Conservation (phyloP, 1,139 yeast species). For the Casaregolazyma lundiana region DNA sequence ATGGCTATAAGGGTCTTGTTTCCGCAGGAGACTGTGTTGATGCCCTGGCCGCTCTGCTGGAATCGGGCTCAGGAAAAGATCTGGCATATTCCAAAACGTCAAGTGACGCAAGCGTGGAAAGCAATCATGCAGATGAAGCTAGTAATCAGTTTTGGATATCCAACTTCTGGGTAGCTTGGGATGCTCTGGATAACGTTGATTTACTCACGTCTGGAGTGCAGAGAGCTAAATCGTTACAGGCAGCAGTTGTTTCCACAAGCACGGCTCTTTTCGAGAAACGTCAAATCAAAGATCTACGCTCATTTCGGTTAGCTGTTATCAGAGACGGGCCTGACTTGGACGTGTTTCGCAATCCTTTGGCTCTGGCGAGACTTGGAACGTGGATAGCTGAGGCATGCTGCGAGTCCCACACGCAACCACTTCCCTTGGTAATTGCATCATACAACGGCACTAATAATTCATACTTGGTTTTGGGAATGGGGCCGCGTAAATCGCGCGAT, state of each 20-base stretch:
- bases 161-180: slow-evolving; percentile 96
- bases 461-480: slow-evolving; percentile 84
- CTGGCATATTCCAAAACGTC: not conserved
- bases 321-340: slow-evolving; percentile 84
- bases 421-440: slow-evolving; percentile 87
- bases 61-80: slow-evolving; percentile 34
- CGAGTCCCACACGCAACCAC: slow-evolving; percentile 61
- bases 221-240: slow-evolving; percentile 77
- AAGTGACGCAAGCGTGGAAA: not conserved
- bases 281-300: slow-evolving; percentile 68
- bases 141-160: slow-evolving; percentile 56
- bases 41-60: slow-evolving; percentile 77
- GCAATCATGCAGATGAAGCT: slow-evolving; percentile 11
- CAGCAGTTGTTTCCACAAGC: slow-evolving; percentile 83
- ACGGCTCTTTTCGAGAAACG: slow-evolving; percentile 82
- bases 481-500: slow-evolving; percentile 68
- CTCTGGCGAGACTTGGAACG: slow-evolving; percentile 74
- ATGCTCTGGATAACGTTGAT: slow-evolving; percentile 68
- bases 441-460: slow-evolving; percentile 71
- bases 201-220: slow-evolving; percentile 65
- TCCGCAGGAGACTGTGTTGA: slow-evolving; percentile 95
- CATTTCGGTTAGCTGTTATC: slow-evolving; percentile 80
- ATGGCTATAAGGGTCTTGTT: slow-evolving; percentile 80
- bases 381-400: slow-evolving; percentile 92
- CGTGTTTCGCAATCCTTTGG: slow-evolving; percentile 78